Evolutionary conservation across 2,329 filamentous ascomycete genomes (phyloP), one percentile per base, ranked within the genome.

Genomic region (Neodidymelliopsis sp.): DNA sequence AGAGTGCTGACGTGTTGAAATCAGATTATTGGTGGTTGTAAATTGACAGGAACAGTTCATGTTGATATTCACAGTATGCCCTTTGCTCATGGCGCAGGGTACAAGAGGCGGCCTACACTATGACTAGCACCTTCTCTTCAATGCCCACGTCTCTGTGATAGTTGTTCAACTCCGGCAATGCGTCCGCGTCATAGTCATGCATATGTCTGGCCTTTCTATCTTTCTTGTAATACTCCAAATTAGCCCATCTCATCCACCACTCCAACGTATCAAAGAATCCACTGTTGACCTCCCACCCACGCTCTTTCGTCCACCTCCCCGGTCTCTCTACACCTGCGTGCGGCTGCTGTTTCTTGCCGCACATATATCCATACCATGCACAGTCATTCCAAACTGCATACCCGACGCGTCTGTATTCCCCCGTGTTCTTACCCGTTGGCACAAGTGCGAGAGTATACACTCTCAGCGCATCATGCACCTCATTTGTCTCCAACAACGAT

Each of bases 381-480:
- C 40, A 43, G n/a, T 43, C 23, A 6, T 9, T 29, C 40, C 40
- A 43, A 12, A 43, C 30, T 12, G 40, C 31, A n/a, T 35, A 29
- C 4, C 40, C 40, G 8, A 43, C 31, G 13, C 40, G 40, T 7
- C 40, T 15, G 19, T 35, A 43, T n/a, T 35, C 24, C 8, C n/a
- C 6, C 6, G 31, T 16, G 2, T 35, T 19, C 6, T 22, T n/a
- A 12, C 38, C 28, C n/a, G n/a, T n/a, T n/a, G n/a, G n/a, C n/a
- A n/a, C n/a, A n/a, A n/a, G n/a, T n/a, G n/a, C n/a, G n/a, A n/a
- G n/a, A n/a, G n/a, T n/a, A n/a, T n/a, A n/a, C n/a, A n/a, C n/a
- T n/a, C n/a, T n/a, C n/a, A n/a, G n/a, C n/a, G n/a, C n/a, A n/a
- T n/a, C n/a, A n/a, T n/a, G n/a, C n/a, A n/a, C n/a, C n/a, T n/a